Conservation (phyloP, 345 rosid genomes). For the Aquilaria malaccensis region DNA sequence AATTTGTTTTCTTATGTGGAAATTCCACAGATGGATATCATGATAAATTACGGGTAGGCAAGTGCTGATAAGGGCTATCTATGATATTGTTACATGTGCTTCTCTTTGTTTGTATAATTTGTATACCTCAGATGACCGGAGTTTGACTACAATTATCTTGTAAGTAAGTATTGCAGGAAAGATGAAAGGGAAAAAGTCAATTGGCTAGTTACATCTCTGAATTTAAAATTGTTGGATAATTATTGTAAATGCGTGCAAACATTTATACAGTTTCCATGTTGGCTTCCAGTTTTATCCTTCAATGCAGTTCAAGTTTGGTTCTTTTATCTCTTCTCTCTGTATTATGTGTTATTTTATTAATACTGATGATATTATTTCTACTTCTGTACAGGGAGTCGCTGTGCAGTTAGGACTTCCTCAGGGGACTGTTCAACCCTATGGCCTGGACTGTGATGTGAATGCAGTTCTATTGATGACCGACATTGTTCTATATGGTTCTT, state of each 20-base stretch:
- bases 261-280: too few species aligned
- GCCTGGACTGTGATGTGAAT: constrained; percentile 66
- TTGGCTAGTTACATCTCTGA: too few species aligned
- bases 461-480: constrained; percentile 70
- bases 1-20: constrained; percentile 80
- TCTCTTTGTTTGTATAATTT: too few species aligned
- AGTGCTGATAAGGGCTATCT: constrained; percentile 11
- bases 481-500: constrained; percentile 84
- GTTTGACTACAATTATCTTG: too few species aligned
- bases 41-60: constrained; percentile 70
- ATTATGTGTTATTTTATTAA: constrained; percentile 1
- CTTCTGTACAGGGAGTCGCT: constrained; percentile 57
- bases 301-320: too few species aligned
- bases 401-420: constrained; percentile 65
- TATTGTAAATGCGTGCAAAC: too few species aligned
- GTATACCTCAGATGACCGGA: too few species aligned
- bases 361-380: constrained; percentile 6
- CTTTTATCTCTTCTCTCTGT: too few species aligned
- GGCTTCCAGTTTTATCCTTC: too few species aligned
- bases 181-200: too few species aligned
- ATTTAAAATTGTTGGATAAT: too few species aligned
- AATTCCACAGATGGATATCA: constrained; percentile 64
- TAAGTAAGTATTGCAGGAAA: too few species aligned
- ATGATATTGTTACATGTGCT: neutral
- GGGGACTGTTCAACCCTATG: constrained; percentile 69